Percentiles rank a stretch among this genome's conserved stretches.
phyloP scores from a whole-genome alignment of 805 yeast genomes.

The Jamesozyma piceae region DNA sequence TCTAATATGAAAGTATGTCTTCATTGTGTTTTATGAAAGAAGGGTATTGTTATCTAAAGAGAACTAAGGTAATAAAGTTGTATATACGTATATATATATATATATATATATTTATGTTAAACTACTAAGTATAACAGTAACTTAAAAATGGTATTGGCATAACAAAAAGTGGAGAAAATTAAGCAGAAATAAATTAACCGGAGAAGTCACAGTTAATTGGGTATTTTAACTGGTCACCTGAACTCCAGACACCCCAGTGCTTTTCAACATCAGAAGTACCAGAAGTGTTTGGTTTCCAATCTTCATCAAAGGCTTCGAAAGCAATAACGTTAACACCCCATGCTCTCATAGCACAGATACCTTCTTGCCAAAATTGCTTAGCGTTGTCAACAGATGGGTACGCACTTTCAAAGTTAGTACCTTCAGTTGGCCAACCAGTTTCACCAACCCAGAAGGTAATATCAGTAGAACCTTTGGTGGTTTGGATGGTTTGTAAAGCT shows the following conservation, averaged over 20 bases:
- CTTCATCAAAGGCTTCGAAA: slow-evolving; percentile 92
- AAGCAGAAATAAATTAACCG: too few relatives aligned
- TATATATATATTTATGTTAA: too few relatives aligned
- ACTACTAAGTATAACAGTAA: too few relatives aligned
- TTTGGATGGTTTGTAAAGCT: slow-evolving; percentile 82
- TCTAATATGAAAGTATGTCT: too few relatives aligned
- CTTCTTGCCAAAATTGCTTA: slow-evolving; percentile 71
- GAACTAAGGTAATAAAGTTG: too few relatives aligned
- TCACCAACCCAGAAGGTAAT: slow-evolving; percentile 92
- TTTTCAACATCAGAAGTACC: slow-evolving; percentile 82
- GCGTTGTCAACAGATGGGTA: slow-evolving; percentile 70
- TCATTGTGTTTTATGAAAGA: too few relatives aligned
- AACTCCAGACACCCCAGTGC: slow-evolving; percentile 87
- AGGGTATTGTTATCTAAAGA: too few relatives aligned
- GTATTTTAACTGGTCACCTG: slow-evolving; percentile 39
- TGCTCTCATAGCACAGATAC: slow-evolving; percentile 85
- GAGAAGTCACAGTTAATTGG: slow-evolving; percentile 40
- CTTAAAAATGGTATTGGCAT: too few relatives aligned
- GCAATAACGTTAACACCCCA: slow-evolving; percentile 92
- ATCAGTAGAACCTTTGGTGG: slow-evolving; percentile 77
- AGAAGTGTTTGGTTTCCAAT: slow-evolving; percentile 89
- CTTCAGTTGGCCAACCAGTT: slow-evolving; percentile 94
- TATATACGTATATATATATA: too few relatives aligned
- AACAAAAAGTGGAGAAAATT: too few relatives aligned
- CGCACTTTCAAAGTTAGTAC: slow-evolving; percentile 60